These are phyloP conservation scores for Aspergillus mulundensis DNA, from an alignment of 495 filamentous ascomycete species.

Conservation along the genomic window DNA sequence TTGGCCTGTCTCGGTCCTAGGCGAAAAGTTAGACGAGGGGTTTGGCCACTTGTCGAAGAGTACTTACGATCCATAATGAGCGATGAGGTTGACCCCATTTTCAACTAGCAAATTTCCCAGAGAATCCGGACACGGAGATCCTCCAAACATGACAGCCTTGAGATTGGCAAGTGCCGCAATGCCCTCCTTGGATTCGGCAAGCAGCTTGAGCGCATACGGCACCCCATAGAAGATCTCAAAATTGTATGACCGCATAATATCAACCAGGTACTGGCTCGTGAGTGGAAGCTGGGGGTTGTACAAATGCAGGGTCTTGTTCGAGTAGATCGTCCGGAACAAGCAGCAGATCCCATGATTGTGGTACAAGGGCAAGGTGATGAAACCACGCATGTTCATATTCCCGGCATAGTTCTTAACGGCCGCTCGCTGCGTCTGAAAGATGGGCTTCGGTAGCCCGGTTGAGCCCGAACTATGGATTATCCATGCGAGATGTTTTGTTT, in stretches of 20 bases:
- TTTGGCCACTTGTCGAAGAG: too few relatives aligned
- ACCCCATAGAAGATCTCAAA: slow-evolving; percentile 52
- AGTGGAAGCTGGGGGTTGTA: slow-evolving; percentile 49
- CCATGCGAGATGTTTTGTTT: slow-evolving; percentile 36
- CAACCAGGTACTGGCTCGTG: slow-evolving; percentile 48
- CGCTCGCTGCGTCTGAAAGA: slow-evolving; percentile 35
- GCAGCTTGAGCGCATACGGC: slow-evolving; percentile 52
- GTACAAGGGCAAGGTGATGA: slow-evolving; percentile 52
- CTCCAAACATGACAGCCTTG: slow-evolving; percentile 48
- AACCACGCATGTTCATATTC: slow-evolving; percentile 31
- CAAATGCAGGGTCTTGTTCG: slow-evolving; percentile 41
- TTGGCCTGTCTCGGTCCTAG: slow-evolving; percentile 53
- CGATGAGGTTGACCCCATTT: slow-evolving; percentile 51
- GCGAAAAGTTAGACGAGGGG: too few relatives aligned
- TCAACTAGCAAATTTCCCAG: slow-evolving; percentile 51
- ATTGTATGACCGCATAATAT: slow-evolving; percentile 40
- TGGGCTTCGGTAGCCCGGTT: slow-evolving; percentile 57
- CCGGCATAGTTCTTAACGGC: slow-evolving; percentile 30
- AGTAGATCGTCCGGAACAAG: slow-evolving; percentile 43
- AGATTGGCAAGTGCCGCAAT: slow-evolving; percentile 40
- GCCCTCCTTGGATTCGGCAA: slow-evolving; percentile 48
- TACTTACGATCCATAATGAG: slow-evolving; percentile 51
- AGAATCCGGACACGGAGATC: slow-evolving; percentile 53
- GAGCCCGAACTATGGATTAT: slow-evolving; percentile 54
- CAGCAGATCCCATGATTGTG: slow-evolving; percentile 48